These are phyloP conservation scores for Kodamaea leandrae DNA, from an alignment of 805 yeast genomes.

Conservation along the genomic window DNA sequence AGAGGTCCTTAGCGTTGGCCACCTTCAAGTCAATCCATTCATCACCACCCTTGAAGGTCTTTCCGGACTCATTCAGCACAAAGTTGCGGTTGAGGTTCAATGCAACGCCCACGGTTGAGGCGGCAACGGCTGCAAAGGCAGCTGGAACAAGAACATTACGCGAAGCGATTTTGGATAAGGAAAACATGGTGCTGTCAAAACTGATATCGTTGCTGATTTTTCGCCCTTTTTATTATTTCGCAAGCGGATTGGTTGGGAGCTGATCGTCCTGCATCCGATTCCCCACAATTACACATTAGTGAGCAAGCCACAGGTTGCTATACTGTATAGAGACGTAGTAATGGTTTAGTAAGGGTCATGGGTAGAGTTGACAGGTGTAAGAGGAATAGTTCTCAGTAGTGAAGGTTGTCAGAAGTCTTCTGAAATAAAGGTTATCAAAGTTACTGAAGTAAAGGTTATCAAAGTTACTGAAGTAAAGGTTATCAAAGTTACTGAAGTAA, in stretches of 20 bases:
- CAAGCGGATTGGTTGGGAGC: background rate
- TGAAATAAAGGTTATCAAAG: too few species aligned
- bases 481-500: too few species aligned
- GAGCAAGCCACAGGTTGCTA: constrained; percentile 3
- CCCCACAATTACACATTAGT: background rate
- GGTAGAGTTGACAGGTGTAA: too few species aligned
- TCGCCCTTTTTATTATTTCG: constrained; percentile 1
- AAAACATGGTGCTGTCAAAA: constrained; percentile 5
- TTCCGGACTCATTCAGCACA: constrained; percentile 37
- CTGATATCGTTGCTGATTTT: background rate
- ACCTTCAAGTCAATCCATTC: constrained; percentile 72
- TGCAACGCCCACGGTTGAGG: constrained; percentile 36
- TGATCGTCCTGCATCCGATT: background rate
- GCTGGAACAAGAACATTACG: constrained; percentile 25
- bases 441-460: too few species aligned
- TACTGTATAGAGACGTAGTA: constrained; percentile 1
- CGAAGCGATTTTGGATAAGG: constrained; percentile 12
- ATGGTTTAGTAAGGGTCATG: too few species aligned
- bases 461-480: too few species aligned
- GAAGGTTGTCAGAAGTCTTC: too few species aligned
- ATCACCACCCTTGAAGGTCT: constrained; percentile 59
- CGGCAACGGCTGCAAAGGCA: constrained; percentile 28
- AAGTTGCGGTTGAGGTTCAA: constrained; percentile 21
- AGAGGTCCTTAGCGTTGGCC: constrained; percentile 42
- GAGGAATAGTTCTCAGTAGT: too few species aligned